These are phyloP conservation scores for Metarhizium brunneum DNA, from an alignment of 2,329 filamentous ascomycete species.

Conservation along the genomic window DNA sequence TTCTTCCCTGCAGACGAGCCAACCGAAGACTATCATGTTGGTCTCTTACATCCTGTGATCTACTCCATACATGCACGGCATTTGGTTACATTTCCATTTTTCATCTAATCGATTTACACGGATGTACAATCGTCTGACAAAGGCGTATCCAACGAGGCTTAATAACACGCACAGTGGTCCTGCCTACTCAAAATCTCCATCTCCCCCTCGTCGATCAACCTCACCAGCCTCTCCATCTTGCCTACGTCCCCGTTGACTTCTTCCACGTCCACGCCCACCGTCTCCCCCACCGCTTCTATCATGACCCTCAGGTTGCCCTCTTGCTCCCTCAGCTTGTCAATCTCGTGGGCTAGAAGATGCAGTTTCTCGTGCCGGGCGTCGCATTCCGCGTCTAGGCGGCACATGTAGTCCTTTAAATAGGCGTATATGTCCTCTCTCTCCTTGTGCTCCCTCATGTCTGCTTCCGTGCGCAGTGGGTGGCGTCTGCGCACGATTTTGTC, in stretches of 20 bases:
- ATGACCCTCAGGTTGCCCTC: slow-evolving; percentile 4
- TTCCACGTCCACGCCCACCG: background rate
- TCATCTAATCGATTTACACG: too few species aligned
- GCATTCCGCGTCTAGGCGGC: slow-evolving; percentile 1
- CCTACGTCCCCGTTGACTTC: background rate
- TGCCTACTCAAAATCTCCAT: background rate
- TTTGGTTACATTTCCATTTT: too few species aligned
- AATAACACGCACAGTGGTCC: background rate
- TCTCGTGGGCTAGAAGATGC: slow-evolving; percentile 1
- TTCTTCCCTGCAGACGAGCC: too few species aligned
- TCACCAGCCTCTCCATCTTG: background rate
- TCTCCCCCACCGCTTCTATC: slow-evolving; percentile 1
- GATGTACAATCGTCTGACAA: too few species aligned
- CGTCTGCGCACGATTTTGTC: background rate
- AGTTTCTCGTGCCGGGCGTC: slow-evolving; percentile 8
- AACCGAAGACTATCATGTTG: too few species aligned
- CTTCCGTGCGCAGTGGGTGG: background rate
- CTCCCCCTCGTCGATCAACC: background rate
- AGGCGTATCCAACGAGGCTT: background rate
- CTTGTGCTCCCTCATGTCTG: background rate
- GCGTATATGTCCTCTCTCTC: slow-evolving; percentile 15
- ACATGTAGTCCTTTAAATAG: slow-evolving; percentile 17
- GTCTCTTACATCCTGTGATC: too few species aligned
- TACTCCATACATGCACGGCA: too few species aligned
- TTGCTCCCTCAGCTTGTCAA: slow-evolving; percentile 5